Base-by-base conservation (phyloP, 176 grass and related monocot species). In the Oryza longistaminata region DNA sequence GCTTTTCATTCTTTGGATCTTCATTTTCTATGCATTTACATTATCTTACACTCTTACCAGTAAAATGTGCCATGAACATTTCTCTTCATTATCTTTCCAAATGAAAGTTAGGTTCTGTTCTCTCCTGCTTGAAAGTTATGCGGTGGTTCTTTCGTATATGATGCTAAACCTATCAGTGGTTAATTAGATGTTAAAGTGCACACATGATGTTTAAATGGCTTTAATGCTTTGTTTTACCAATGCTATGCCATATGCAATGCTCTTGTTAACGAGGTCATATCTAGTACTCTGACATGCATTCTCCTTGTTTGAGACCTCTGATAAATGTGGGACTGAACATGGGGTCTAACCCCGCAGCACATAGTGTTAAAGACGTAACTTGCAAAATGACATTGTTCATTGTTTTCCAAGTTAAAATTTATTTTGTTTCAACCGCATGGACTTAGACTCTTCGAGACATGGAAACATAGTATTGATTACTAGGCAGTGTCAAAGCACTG, bases 1-100 rank as follows among this genome's bases (percentile, higher is more conserved):
- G 19, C 64, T 84, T 67, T 33, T 37, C 2, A 2, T 9, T 75
- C 73, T 49, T 21, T 83, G 16, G 19, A 39, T 46, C 55, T 74
- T 75, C 43, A 37, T 65, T 60, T 80, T 66, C 22, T 73, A 39
- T 58, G 21, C 26, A 72, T 64, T 82, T 87, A 43, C 19, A 46
- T 70, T 76, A 5, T 67, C 15, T 58, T 58, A 21, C 52, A 21
- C 22, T 39, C 22, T 67, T 40, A 26, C 11, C 11, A 31, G 29
- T 3, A 31, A 31, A 31, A 31, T 0, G 1, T 68, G 62, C 11
- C 8, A 22, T 68, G 22, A 50, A 58, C 75, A 67, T 14, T 2
- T 17, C 9, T 68, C 58, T 26, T 27, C 15, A 49, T 62, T 81
- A 3, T 81, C 25, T 43, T 81, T 33, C 39, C 34, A 71, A 31